Conservation (phyloP, 768 basidiomycete species). For the Tylopilus felleus region DNA sequence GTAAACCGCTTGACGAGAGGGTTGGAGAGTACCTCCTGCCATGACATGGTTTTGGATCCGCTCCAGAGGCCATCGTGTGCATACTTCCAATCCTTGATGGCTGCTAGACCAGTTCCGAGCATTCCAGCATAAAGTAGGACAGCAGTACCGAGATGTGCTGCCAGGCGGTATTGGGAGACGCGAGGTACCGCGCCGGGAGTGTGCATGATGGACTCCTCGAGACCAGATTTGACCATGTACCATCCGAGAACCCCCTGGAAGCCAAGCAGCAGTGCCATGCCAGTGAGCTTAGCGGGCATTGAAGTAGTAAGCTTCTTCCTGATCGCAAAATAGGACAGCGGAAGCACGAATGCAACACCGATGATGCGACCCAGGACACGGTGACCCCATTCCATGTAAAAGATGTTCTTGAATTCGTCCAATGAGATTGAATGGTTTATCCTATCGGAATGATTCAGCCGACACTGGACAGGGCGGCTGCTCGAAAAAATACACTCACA, state of each 20-base stretch:
- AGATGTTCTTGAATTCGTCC: slow-evolving; percentile 92
- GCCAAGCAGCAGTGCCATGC: slow-evolving; percentile 79
- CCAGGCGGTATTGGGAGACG: slow-evolving; percentile 95
- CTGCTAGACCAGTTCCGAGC: slow-evolving; percentile 73
- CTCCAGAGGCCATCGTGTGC: slow-evolving; percentile 57
- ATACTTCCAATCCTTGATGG: slow-evolving; percentile 77
- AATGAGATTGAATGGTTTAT: slow-evolving; percentile 86
- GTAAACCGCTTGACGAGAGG: slow-evolving; percentile 58
- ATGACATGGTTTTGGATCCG: slow-evolving; percentile 42
- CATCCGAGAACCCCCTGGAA: slow-evolving; percentile 92
- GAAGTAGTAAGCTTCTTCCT: slow-evolving; percentile 64
- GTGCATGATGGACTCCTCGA: slow-evolving; percentile 77
- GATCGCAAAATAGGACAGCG: slow-evolving; percentile 75
- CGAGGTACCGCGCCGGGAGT: slow-evolving; percentile 85
- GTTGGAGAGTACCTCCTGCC: slow-evolving; percentile 49
- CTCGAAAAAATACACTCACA: slow-evolving; percentile 54
- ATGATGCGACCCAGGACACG: slow-evolving; percentile 88
- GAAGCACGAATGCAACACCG: slow-evolving; percentile 78
- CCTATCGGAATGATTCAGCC: slow-evolving; percentile 38
- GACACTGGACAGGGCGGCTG: neutral
- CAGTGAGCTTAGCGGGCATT: slow-evolving; percentile 61
- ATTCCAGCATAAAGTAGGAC: slow-evolving; percentile 92
- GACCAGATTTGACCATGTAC: slow-evolving; percentile 99
- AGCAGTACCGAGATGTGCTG: slow-evolving; percentile 91
- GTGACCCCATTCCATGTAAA: slow-evolving; percentile 98